Conservation (phyloP, 2,329 filamentous ascomycete genomes). For the Xylaria sp. region DNA sequence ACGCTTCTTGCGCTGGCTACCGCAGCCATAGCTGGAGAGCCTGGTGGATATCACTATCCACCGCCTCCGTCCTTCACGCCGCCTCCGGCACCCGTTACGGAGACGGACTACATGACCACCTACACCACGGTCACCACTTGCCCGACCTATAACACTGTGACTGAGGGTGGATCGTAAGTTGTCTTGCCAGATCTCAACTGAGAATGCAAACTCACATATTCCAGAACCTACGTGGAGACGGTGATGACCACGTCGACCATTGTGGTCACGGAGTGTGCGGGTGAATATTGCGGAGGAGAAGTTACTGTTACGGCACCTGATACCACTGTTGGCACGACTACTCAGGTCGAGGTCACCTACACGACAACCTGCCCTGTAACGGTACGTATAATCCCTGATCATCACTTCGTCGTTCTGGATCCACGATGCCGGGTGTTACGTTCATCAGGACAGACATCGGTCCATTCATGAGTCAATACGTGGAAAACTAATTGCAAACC, state of each 20-base stretch:
- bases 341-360: conserved; percentile 37
- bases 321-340: conserved; percentile 33
- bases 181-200: not conserved
- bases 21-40: conserved; percentile 23
- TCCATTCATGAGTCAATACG: not conserved
- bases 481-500: conserved; percentile 1
- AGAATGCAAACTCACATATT: conserved; percentile 16
- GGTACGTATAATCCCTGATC: conserved; percentile 9
- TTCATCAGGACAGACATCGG: not conserved
- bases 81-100: conserved; percentile 17
- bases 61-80: not conserved
- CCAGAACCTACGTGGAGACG: conserved; percentile 40
- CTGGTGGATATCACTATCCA: conserved; percentile 4
- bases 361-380: conserved; percentile 32
- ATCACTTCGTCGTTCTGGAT: too few relatives aligned
- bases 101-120: conserved; percentile 25
- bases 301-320: conserved; percentile 36
- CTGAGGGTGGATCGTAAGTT: conserved; percentile 38
- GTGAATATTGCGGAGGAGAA: conserved; percentile 32
- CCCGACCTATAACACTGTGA: conserved; percentile 41
- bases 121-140: conserved; percentile 43
- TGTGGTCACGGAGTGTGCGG: conserved; percentile 37
- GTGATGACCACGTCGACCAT: conserved; percentile 41
- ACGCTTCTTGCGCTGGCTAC: conserved; percentile 27
- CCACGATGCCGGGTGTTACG: not conserved